Base-by-base conservation (phyloP, 345 rosid species). In the Rhodamnia argentea region DNA sequence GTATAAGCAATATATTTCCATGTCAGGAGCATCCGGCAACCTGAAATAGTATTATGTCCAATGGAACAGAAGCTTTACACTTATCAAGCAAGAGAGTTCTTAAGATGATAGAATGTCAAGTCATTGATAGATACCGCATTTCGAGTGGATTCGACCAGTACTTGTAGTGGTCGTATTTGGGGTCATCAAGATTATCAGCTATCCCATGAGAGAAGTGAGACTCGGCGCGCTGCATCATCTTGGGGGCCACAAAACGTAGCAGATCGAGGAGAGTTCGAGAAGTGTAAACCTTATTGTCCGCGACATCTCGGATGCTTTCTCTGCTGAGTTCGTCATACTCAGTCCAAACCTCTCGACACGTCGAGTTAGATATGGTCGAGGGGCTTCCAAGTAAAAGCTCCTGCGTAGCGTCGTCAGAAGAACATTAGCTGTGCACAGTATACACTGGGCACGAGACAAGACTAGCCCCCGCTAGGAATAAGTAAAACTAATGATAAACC, bases 71-170 rank as follows among this genome's bases (percentile, higher is more conserved):
- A 53, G 29, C 27, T 26, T 85, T 3, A n/a, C 26, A 51, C 24
- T 37, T 42, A 42, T 50, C 44, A 23, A 51, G 78, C 78, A 64
- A 37, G 47, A 70, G 44, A 70, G 8, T 47, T 13, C 47, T 22
- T 0, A 70, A 32, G 78, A 70, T 32, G 26, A 70, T 37, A 18
- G 27, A 29, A 27, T 75, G 51, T 83, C 13, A 44, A 44, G 26
- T 70, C 5, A 54, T 64, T 13, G 20, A 37, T 47, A 27, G 42
- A 16, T 90, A 94, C 98, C 84, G 94, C 56, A 90, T 94, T 85
- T 96, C 96, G 2, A 96, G 92, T 15, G 98, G 98, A 89, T 94
- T 96, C 22, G 96, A 94, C 96, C 96, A 96, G 87, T 95, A 93
- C 82, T 91, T 94, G 90, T 91, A 91, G 84, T 94, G 93, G 56